These are phyloP conservation scores for Chalciporus sphaerocephalus DNA, from an alignment of 768 basidiomycete species.

Conservation along the genomic window DNA sequence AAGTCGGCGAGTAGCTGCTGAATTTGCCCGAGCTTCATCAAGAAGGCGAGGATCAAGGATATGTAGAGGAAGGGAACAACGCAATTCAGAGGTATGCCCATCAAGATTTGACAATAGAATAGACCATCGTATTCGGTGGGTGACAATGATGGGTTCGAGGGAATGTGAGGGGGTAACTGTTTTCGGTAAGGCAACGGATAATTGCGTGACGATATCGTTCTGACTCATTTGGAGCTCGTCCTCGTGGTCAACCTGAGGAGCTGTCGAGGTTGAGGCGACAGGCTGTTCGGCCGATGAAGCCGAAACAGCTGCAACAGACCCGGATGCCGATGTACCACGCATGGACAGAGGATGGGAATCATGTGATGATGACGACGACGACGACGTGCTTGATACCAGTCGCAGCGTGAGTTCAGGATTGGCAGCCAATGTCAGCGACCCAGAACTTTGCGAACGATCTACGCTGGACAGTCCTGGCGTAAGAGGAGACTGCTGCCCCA, in stretches of 20 bases:
- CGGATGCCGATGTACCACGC: neutral
- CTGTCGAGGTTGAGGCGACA: slow-evolving; percentile 7
- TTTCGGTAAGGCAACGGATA: slow-evolving; percentile 58
- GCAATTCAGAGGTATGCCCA: slow-evolving; percentile 90
- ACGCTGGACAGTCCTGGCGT: slow-evolving; percentile 17
- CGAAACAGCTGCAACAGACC: neutral
- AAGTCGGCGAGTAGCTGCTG: slow-evolving; percentile 65
- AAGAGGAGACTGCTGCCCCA: slow-evolving; percentile 9
- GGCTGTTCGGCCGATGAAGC: slow-evolving; percentile 6
- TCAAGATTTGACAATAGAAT: slow-evolving; percentile 81
- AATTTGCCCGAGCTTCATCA: slow-evolving; percentile 68
- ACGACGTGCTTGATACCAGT: slow-evolving; percentile 12
- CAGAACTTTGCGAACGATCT: slow-evolving; percentile 12
- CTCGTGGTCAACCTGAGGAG: neutral
- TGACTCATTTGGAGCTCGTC: slow-evolving; percentile 27
- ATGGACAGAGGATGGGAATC: slow-evolving; percentile 7
- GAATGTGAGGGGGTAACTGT: slow-evolving; percentile 65
- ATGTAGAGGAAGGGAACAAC: slow-evolving; percentile 87
- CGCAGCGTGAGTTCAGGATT: slow-evolving; percentile 12
- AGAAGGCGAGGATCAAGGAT: slow-evolving; percentile 72
- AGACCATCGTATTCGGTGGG: slow-evolving; percentile 78
- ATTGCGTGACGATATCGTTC: slow-evolving; percentile 54
- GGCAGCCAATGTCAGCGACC: slow-evolving; percentile 7
- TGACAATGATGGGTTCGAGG: slow-evolving; percentile 69
- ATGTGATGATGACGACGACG: slow-evolving; percentile 17